Evolutionary conservation across 257 asterid genomes (phyloP).

Genomic region (Galeopsis tetrahit): DNA sequence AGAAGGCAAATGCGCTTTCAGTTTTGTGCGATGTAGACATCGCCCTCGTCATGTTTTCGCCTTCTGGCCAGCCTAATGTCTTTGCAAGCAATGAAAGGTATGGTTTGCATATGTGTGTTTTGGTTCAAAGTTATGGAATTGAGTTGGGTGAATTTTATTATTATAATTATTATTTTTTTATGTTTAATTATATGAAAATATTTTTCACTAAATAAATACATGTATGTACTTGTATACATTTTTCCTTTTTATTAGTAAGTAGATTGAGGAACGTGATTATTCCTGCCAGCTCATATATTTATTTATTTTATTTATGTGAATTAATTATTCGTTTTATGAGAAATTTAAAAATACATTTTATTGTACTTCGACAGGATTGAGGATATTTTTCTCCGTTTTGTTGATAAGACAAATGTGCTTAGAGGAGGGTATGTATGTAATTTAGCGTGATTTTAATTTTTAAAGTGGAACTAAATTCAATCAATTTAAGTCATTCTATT

Average conservation of each 20-base stretch:
- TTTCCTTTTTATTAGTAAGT: too few species aligned
- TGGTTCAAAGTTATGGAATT: too few species aligned
- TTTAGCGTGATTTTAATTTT: background rate
- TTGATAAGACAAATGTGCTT: conserved; percentile 58
- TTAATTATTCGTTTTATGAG: too few species aligned
- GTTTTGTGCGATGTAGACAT: conserved; percentile 65
- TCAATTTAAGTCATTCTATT: background rate
- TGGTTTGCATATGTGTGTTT: background rate
- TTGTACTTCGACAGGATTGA: conserved; percentile 52
- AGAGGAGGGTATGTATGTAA: conserved; percentile 51
- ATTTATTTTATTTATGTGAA: background rate
- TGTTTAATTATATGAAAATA: too few species aligned
- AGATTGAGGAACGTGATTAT: too few species aligned
- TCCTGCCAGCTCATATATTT: background rate
- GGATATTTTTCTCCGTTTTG: conserved; percentile 61
- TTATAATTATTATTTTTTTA: too few species aligned
- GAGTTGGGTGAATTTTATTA: too few species aligned
- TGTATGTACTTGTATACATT: too few species aligned
- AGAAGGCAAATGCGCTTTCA: conserved; percentile 65
- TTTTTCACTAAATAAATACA: background rate
- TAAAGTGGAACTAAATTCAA: too few species aligned
- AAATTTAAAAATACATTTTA: background rate
- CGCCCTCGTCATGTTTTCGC: conserved; percentile 69
- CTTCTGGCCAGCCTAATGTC: conserved; percentile 54
- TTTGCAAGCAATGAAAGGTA: conserved; percentile 67